A percentile compares a stretch with the other conserved stretches of the same genome.
Conservation (phyloP, 2,329 filamentous ascomycete genomes). For the Neofusicoccum parvum region DNA sequence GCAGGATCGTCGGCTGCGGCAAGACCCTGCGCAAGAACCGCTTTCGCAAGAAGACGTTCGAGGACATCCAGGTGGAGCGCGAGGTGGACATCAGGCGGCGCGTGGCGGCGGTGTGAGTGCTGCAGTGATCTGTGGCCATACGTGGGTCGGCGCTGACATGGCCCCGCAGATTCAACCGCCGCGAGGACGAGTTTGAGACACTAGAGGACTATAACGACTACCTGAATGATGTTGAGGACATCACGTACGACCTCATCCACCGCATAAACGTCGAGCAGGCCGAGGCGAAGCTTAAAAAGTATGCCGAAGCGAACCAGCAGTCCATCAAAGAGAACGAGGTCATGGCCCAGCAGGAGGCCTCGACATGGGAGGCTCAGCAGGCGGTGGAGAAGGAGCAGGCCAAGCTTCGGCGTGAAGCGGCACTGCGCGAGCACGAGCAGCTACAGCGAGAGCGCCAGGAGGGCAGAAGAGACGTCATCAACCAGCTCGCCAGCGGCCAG, state of each 20-base stretch:
- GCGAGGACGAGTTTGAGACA: slow-evolving; percentile 87
- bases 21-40: slow-evolving; percentile 81
- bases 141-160: slow-evolving; percentile 19
- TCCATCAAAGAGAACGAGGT: slow-evolving; percentile 55
- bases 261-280: slow-evolving; percentile 68
- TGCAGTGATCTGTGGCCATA: neutral
- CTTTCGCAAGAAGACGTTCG: slow-evolving; percentile 88
- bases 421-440: slow-evolving; percentile 65
- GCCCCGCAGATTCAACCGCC: slow-evolving; percentile 74
- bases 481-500: slow-evolving; percentile 65
- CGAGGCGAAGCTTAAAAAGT: slow-evolving; percentile 63
- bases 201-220: slow-evolving; percentile 89
- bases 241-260: slow-evolving; percentile 85
- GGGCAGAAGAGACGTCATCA: slow-evolving; percentile 69
- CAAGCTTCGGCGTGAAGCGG: slow-evolving; percentile 63
- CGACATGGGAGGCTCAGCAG: slow-evolving; percentile 49
- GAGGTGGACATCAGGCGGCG: slow-evolving; percentile 89
- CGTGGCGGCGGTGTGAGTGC: slow-evolving; percentile 62
- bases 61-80: slow-evolving; percentile 82
- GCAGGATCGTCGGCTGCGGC: slow-evolving; percentile 85
- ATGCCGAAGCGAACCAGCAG: slow-evolving; percentile 71
- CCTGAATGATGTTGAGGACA: slow-evolving; percentile 85
- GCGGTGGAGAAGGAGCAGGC: slow-evolving; percentile 68
- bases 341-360: slow-evolving; percentile 51
- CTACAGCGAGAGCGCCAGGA: slow-evolving; percentile 68